Conservation (phyloP, 2,329 filamentous ascomycete genomes). For the Calcarisporium arbuscula region DNA sequence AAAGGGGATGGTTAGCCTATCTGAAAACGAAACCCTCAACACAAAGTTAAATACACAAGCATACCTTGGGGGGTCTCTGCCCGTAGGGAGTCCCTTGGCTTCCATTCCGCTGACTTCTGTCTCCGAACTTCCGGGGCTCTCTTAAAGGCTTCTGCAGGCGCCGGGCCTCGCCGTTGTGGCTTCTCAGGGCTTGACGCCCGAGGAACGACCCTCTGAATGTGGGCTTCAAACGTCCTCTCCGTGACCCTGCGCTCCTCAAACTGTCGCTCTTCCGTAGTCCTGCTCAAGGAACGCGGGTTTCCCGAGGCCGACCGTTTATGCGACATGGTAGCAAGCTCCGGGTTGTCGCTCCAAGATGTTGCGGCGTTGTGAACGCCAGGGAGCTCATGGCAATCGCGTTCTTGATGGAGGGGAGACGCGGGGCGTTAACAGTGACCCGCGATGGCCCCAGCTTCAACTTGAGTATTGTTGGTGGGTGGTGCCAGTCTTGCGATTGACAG, state of each 20-base stretch:
- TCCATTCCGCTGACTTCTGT: constrained; percentile 38
- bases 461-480: too few species aligned
- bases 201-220: constrained; percentile 55
- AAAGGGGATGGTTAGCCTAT: too few species aligned
- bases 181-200: constrained; percentile 54
- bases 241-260: constrained; percentile 48
- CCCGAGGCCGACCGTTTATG: constrained; percentile 55
- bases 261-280: constrained; percentile 33
- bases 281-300: constrained; percentile 45
- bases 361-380: too few species aligned
- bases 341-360: too few species aligned
- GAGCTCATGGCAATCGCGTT: too few species aligned
- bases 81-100: constrained; percentile 36
- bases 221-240: constrained; percentile 52
- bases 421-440: too few species aligned
- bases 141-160: constrained; percentile 33
- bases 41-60: constrained; percentile 7
- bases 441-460: too few species aligned
- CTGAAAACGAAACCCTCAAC: background rate
- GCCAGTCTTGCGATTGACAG: too few species aligned
- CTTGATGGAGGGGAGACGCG: too few species aligned
- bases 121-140: constrained; percentile 30
- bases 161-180: constrained; percentile 37
- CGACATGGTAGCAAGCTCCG: too few species aligned
- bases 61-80: constrained; percentile 45